Evolutionary conservation across 2,329 filamentous ascomycete species (phyloP).

Genomic region (Harringtonia lauricola): DNA sequence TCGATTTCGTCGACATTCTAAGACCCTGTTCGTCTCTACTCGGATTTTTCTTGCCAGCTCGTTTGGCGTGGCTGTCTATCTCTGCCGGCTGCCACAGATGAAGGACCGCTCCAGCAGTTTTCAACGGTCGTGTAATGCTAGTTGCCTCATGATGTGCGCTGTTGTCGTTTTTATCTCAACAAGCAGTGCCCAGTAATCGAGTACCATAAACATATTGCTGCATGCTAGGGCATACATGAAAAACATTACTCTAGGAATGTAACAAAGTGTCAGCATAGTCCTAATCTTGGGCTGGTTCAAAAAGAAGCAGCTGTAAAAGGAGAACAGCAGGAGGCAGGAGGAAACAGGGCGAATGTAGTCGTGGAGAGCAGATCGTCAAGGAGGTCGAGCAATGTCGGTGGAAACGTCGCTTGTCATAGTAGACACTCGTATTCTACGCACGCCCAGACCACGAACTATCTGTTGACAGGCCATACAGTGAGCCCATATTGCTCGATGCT

Average conservation of each 20-base stretch:
- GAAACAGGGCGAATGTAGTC: constrained; percentile 1
- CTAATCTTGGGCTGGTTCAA: no score
- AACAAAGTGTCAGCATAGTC: no score
- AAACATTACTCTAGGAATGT: no score
- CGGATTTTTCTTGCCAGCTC: not conserved
- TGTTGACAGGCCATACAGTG: not conserved
- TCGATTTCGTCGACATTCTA: constrained; percentile 5
- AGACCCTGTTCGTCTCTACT: not conserved
- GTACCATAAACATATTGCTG: no score
- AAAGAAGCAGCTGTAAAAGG: not conserved
- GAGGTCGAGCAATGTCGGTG: constrained; percentile 3
- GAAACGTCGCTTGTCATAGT: constrained; percentile 2
- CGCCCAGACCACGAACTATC: not conserved
- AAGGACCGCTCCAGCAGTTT: constrained; percentile 5
- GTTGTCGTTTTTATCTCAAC: no score
- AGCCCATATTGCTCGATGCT: no score
- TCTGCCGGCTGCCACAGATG: constrained; percentile 3
- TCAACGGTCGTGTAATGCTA: constrained; percentile 4
- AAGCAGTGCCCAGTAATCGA: no score
- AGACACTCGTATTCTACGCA: constrained; percentile 5
- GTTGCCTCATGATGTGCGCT: not conserved
- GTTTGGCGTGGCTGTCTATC: no score
- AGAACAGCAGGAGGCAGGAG: constrained; percentile 1
- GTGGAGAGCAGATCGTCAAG: constrained; percentile 5
- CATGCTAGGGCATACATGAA: no score